These are phyloP conservation scores for Diaporthe vaccinii DNA, from an alignment of 2,329 filamentous ascomycete species.

Conservation along the genomic window DNA sequence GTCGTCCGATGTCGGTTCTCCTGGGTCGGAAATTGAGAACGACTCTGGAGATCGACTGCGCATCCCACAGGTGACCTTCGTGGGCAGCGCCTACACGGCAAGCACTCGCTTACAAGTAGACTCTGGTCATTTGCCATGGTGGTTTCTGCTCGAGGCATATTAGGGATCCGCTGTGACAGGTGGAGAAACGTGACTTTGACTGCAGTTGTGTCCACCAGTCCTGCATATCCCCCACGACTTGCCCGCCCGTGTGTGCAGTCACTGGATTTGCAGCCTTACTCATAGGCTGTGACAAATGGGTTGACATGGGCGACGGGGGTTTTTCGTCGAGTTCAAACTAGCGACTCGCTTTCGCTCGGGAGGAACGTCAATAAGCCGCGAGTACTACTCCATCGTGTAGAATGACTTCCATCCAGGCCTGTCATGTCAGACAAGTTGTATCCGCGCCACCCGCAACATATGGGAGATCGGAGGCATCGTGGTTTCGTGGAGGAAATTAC, in stretches of 20 bases:
- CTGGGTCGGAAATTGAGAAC: background rate
- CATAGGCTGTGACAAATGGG: background rate
- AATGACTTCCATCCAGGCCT: background rate
- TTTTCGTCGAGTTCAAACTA: background rate
- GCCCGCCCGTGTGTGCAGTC: background rate
- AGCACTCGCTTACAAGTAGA: background rate
- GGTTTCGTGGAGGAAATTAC: background rate
- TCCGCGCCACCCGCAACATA: background rate
- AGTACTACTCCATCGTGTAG: background rate
- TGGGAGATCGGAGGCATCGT: background rate
- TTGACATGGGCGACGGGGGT: background rate
- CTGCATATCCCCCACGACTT: background rate
- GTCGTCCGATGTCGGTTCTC: conserved; percentile 10
- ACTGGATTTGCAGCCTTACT: background rate
- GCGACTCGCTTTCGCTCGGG: background rate
- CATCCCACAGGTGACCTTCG: background rate
- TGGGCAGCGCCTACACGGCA: background rate
- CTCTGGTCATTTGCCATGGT: background rate
- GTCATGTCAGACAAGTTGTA: background rate
- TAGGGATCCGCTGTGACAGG: conserved; percentile 8
- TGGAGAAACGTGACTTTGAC: conserved; percentile 3
- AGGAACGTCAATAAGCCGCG: background rate
- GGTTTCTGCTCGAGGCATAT: background rate
- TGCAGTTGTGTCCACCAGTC: background rate
- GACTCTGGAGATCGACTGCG: background rate